Conservation (phyloP, 352 stramenopile genomes). For the Globisporangium barbulae region DNA sequence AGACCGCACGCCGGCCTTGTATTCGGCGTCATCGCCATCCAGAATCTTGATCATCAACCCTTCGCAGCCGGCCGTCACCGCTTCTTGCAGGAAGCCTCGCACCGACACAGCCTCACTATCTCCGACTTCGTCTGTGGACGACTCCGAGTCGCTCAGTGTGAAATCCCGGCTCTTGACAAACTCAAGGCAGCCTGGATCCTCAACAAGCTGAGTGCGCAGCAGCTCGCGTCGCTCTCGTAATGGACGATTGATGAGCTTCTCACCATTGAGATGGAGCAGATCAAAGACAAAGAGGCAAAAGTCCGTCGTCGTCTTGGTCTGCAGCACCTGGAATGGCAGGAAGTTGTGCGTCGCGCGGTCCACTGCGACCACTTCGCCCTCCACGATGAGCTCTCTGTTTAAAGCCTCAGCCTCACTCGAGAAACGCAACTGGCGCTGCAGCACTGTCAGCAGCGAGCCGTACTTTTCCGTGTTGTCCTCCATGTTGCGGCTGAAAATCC, state of each 20-base stretch:
- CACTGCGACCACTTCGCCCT: slow-evolving; percentile 75
- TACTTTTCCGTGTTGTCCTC: slow-evolving; percentile 75
- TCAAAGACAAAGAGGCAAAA: slow-evolving; percentile 84
- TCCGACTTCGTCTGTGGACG: no score
- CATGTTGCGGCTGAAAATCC: slow-evolving; percentile 85
- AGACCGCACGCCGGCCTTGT: slow-evolving; percentile 64
- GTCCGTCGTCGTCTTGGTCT: slow-evolving; percentile 65
- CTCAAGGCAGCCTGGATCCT: slow-evolving; percentile 45
- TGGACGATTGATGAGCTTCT: slow-evolving; percentile 38
- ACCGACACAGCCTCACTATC: neutral
- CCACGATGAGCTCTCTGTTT: slow-evolving; percentile 46
- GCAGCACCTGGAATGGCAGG: slow-evolving; percentile 74
- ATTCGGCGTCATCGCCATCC: slow-evolving; percentile 41
- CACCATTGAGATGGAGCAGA: slow-evolving; percentile 49
- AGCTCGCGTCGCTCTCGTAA: slow-evolving; percentile 42
- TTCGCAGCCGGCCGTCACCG: slow-evolving; percentile 66
- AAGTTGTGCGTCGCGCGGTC: slow-evolving; percentile 46
- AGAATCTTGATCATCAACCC: slow-evolving; percentile 79
- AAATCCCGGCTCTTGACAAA: slow-evolving; percentile 66
- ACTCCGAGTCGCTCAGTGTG: slow-evolving; percentile 9
- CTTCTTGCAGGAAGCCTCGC: slow-evolving; percentile 32
- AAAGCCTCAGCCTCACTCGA: neutral
- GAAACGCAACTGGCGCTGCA: slow-evolving; percentile 28
- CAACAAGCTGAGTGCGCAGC: slow-evolving; percentile 30
- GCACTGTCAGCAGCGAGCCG: slow-evolving; percentile 43